Evolutionary conservation across 495 filamentous ascomycete species (phyloP).

Genomic region (Xanthoparmelia taractica): DNA sequence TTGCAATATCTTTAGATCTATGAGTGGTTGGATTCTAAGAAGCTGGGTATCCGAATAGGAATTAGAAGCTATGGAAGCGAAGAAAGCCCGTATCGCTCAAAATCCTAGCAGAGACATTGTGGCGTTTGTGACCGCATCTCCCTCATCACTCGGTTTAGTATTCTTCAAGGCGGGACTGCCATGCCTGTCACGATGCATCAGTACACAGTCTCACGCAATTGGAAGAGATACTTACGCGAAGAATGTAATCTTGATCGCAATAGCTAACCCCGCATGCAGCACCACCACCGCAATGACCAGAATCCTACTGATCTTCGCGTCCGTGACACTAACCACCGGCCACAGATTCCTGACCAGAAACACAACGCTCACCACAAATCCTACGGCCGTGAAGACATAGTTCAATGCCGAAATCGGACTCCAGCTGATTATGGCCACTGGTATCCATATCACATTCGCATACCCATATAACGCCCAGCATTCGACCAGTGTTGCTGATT

Average conservation of each 20-base stretch:
- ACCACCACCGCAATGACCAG: constrained; percentile 75
- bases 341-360: constrained; percentile 91
- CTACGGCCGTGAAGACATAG: constrained; percentile 85
- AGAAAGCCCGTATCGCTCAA: neutral
- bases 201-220: neutral
- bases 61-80: neutral
- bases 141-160: constrained; percentile 12
- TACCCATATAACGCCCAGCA: constrained; percentile 94
- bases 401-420: constrained; percentile 77
- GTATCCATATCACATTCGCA: constrained; percentile 92
- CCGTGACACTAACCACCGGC: constrained; percentile 85
- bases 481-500: constrained; percentile 80
- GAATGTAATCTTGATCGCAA: constrained; percentile 93
- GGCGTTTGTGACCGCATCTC: constrained; percentile 14
- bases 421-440: constrained; percentile 85
- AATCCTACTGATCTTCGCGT: constrained; percentile 82
- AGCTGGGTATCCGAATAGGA: constrained; percentile 2
- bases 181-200: constrained; percentile 15
- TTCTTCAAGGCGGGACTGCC: constrained; percentile 22
- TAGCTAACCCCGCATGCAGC: constrained; percentile 76
- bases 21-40: neutral
- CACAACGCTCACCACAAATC: constrained; percentile 75
- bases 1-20: neutral
- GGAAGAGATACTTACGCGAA: constrained; percentile 56
- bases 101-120: constrained; percentile 21